These are phyloP conservation scores for Penicillium cinerascens DNA, from an alignment of 495 filamentous ascomycete species.

Conservation along the genomic window DNA sequence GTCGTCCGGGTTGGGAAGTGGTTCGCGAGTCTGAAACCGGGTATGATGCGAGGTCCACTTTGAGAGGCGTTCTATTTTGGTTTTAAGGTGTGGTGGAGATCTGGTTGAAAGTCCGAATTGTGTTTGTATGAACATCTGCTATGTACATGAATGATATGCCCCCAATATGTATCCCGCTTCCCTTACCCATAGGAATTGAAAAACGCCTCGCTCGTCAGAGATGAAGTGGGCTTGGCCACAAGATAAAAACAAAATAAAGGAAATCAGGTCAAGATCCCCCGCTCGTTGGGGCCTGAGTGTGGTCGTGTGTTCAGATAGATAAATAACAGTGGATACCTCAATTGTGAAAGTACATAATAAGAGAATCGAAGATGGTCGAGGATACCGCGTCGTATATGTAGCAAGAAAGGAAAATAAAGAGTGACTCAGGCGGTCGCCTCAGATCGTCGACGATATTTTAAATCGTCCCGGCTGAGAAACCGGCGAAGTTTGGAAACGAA, in stretches of 20 bases:
- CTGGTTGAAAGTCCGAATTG: neutral
- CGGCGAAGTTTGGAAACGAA: slow-evolving; percentile 33
- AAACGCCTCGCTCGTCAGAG: slow-evolving; percentile 3
- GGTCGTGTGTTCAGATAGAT: neutral
- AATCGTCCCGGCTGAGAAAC: slow-evolving; percentile 33
- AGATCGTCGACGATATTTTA: slow-evolving; percentile 22
- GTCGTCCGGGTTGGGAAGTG: too few relatives aligned
- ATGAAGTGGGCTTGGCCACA: neutral
- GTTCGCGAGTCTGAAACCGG: too few relatives aligned
- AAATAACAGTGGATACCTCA: neutral
- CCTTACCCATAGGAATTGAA: neutral
- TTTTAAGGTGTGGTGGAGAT: neutral
- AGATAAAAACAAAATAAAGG: slow-evolving; percentile 2
- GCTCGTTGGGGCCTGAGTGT: slow-evolving; percentile 10
- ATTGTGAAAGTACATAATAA: neutral
- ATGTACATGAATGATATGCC: neutral
- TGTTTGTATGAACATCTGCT: neutral
- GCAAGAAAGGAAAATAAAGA: slow-evolving; percentile 6
- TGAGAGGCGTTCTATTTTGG: neutral
- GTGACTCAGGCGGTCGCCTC: slow-evolving; percentile 12
- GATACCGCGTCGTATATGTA: neutral
- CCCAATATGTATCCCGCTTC: neutral
- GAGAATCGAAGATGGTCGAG: neutral
- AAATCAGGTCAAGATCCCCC: slow-evolving; percentile 6
- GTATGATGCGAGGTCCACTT: neutral